A percentile compares a stretch with the other conserved stretches of the same genome.
Evolutionary conservation across 345 rosid species (phyloP).

Genomic region (Mercurialis annua): DNA sequence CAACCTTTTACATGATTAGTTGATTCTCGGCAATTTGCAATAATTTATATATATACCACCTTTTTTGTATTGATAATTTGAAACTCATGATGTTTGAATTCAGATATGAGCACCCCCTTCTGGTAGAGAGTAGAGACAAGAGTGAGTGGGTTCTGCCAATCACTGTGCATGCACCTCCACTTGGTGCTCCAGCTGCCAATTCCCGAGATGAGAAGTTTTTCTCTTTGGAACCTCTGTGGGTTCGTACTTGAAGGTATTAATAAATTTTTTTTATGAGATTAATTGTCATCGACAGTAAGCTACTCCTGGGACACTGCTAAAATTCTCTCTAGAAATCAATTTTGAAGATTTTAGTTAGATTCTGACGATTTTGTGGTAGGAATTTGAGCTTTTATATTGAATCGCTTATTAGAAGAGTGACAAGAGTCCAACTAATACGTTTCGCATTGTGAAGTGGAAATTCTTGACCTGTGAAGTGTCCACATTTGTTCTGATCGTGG

Average conservation of each 20-base stretch:
- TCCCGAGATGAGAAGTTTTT: constrained; percentile 55
- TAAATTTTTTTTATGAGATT: not conserved
- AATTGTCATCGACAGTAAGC: not conserved
- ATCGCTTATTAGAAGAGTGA: not conserved
- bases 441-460: not conserved
- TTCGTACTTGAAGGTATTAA: constrained; percentile 43
- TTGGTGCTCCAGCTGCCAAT: constrained; percentile 45
- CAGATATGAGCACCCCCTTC: constrained; percentile 92
- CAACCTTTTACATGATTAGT: not conserved
- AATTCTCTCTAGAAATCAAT: not conserved
- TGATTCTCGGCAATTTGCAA: not conserved
- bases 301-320: not conserved
- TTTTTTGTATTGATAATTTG: not conserved
- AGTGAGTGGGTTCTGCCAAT: constrained; percentile 96
- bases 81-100: constrained; percentile 13
- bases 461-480: not conserved
- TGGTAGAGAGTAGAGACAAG: constrained; percentile 73
- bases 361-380: not conserved
- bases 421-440: not conserved
- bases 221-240: constrained; percentile 73
- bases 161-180: constrained; percentile 83
- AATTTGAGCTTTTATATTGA: not conserved
- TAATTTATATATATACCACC: not conserved
- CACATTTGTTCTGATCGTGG: not conserved
- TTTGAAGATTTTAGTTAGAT: not conserved